Percentiles rank a stretch among this genome's conserved stretches.
Evolutionary conservation across 306 rosid genomes (phyloP).

Genomic region (Cucurbita maxima): DNA sequence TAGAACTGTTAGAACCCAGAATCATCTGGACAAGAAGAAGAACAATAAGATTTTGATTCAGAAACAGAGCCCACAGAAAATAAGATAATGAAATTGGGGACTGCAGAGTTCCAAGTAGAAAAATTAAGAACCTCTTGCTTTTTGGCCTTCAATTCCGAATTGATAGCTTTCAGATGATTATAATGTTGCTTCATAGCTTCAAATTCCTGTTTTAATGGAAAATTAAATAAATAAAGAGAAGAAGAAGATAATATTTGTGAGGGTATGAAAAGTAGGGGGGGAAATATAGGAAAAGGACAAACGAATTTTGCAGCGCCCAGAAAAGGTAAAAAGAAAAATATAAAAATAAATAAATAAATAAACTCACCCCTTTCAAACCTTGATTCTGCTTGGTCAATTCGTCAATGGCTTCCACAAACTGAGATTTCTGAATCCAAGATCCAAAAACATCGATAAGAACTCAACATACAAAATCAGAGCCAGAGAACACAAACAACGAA

Average conservation of each 20-base stretch:
- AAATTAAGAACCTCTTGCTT: slow-evolving; percentile 20
- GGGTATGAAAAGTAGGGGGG: background rate
- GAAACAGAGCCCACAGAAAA: background rate
- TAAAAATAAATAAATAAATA: background rate
- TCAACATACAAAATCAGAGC: background rate
- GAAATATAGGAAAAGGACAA: background rate
- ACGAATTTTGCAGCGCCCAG: background rate
- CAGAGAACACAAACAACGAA: background rate
- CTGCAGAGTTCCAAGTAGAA: background rate
- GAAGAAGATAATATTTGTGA: background rate
- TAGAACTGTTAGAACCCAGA: too few species aligned
- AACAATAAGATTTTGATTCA: background rate
- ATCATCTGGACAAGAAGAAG: background rate
- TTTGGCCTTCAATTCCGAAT: slow-evolving; percentile 27
- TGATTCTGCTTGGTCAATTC: slow-evolving; percentile 13
- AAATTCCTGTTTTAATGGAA: slow-evolving; percentile 25
- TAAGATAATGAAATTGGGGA: background rate
- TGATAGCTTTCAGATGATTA: slow-evolving; percentile 11
- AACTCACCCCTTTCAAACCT: slow-evolving; percentile 22
- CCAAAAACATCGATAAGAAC: slow-evolving; percentile 2
- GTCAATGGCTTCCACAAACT: slow-evolving; percentile 13
- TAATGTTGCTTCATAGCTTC: slow-evolving; percentile 15
- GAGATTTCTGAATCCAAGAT: slow-evolving; percentile 27
- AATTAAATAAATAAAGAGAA: background rate
- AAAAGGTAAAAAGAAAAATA: background rate